These are phyloP conservation scores for Xanthoconium stramineum DNA, from an alignment of 768 basidiomycete genomes.

Conservation along the genomic window DNA sequence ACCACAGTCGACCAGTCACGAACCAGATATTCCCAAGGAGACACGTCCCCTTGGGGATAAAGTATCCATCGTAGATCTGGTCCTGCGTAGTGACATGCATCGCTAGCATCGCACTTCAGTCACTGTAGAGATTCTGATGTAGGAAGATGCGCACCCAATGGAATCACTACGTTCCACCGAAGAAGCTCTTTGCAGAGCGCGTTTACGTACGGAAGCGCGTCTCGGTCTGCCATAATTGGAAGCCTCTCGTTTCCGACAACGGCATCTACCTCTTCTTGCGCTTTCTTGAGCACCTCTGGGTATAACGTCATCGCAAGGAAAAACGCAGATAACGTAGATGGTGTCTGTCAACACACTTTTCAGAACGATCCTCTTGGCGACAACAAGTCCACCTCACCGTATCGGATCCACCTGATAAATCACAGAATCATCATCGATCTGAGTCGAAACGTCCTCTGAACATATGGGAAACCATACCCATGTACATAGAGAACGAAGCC, in stretches of 20 bases:
- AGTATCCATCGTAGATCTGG: too few species aligned
- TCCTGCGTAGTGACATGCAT: too few species aligned
- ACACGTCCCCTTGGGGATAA: too few species aligned
- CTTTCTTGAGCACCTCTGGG: too few species aligned
- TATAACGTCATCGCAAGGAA: too few species aligned
- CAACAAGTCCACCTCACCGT: conserved; percentile 23
- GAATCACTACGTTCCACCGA: background rate
- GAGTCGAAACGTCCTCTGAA: background rate
- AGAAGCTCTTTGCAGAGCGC: conserved; percentile 17
- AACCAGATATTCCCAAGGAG: too few species aligned
- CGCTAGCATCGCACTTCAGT: too few species aligned
- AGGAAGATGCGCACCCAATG: background rate
- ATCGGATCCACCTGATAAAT: conserved; percentile 25
- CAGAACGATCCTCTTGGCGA: background rate
- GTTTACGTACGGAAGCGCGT: conserved; percentile 14
- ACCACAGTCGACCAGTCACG: background rate
- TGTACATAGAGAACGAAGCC: conserved; percentile 14
- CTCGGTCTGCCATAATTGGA: background rate
- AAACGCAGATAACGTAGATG: too few species aligned
- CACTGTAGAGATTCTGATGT: background rate
- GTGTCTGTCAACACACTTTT: background rate
- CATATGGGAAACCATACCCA: conserved; percentile 5
- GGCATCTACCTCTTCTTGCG: conserved; percentile 14
- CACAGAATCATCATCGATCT: background rate
- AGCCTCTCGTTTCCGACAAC: background rate